These are phyloP conservation scores for Rhizoclosmatium globosum DNA, from an alignment of 192 early-diverging fungal genomes.

Conservation along the genomic window DNA sequence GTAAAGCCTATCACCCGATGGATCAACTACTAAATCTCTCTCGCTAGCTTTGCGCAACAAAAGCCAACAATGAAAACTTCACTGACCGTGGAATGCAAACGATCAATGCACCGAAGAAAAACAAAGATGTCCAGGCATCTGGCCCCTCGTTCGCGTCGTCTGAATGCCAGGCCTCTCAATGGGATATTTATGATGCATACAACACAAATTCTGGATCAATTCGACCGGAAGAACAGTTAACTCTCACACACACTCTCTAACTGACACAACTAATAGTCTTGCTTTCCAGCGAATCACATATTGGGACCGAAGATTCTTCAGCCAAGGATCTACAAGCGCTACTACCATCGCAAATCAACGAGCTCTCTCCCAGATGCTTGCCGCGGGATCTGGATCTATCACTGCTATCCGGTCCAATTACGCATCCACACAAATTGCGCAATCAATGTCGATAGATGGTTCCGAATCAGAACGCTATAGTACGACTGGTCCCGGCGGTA, in stretches of 20 bases:
- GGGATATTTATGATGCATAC: conserved; percentile 61
- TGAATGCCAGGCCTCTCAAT: conserved; percentile 54
- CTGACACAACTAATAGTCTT: not conserved
- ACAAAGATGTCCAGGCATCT: conserved; percentile 64
- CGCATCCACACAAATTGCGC: not conserved
- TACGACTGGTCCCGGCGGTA: not conserved
- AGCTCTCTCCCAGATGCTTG: conserved; percentile 17
- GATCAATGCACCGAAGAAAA: conserved; percentile 55
- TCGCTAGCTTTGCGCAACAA: conserved; percentile 47
- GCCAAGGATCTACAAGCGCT: not conserved
- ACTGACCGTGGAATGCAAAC: conserved; percentile 61
- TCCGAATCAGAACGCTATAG: conserved; percentile 17
- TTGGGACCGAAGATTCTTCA: not conserved
- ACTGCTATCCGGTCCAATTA: conserved; percentile 9
- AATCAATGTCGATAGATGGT: conserved; percentile 27
- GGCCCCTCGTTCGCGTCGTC: conserved; percentile 46
- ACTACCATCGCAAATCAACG: conserved; percentile 5
- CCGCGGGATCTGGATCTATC: conserved; percentile 3
- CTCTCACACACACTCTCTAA: not conserved
- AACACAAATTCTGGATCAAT: not conserved
- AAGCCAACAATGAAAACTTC: conserved; percentile 64
- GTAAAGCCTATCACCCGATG: conserved; percentile 12
- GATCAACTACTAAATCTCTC: not conserved
- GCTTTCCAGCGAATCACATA: not conserved
- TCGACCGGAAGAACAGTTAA: conserved; percentile 1